Evolutionary conservation across 2,329 filamentous ascomycete species (phyloP), one percentile per base, ranked within the genome.

Genomic region (Mycosphaerelloides madeirae): DNA sequence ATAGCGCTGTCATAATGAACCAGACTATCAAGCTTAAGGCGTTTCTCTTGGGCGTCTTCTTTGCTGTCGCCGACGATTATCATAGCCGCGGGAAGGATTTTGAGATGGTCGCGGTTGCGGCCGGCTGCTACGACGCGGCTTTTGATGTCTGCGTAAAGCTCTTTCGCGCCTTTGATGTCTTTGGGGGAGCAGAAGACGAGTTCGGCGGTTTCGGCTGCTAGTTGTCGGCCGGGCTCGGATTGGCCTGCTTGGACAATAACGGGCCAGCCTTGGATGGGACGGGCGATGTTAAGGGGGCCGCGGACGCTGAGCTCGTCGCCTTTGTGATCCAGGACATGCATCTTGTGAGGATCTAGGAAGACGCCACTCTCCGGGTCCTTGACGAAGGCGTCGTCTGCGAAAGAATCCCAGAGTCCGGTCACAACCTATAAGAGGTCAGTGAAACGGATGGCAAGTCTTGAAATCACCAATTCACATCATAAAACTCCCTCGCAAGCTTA

Each of bases 321-420:
- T 25, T 65, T 63, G 56, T 79, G 76, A 50, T 78, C 66, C 14
- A 79, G 59, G 0, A 71, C 67, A 50, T 79, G 76, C 48, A 79
- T 63, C 52, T 71, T 77, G 3, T 69, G 69, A 0, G 75, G 75
- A 38, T 79, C 69, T 29, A 78, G 67, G 51, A 62, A 79, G 11
- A 71, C 60, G 0, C 76, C 76, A 3, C 59, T 71, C 48, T 73
- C 68, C 3, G 61, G 60, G 50, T 78, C 68, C 2, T 74, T 68
- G 3, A 72, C 54, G 41, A 79, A 76, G 0, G 76, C 76, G 52
- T 78, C 76, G 37, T 79, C 76, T 0, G 74, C 75, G 50, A 78
- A 60, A 12, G 46, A 49, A 15, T 61, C 57, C 57, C 57, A 59
- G 1, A 59, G 46, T 8, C 56, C 56, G 2, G 55, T 58, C 2